Percentiles rank a stretch among this genome's conserved stretches.
Evolutionary conservation across 768 basidiomycete genomes (phyloP).

Genomic region (Antrodiella citrinella): DNA sequence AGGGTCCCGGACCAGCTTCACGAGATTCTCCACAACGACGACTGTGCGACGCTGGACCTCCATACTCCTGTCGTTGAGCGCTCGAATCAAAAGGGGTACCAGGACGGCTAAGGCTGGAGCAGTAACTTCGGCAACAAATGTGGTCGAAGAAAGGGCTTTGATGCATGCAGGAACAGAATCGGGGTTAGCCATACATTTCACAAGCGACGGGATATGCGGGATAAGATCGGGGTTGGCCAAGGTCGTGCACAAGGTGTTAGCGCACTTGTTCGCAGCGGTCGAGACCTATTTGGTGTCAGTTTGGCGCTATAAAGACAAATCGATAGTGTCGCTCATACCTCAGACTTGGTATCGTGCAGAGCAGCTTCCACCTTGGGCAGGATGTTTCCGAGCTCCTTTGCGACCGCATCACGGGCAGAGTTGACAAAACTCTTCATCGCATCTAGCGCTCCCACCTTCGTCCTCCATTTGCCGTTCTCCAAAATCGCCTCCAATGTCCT

Average conservation of each 20-base stretch:
- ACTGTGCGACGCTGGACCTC: conserved; percentile 93
- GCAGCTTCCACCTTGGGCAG: conserved; percentile 82
- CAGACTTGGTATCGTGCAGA: conserved; percentile 96
- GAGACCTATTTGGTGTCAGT: no score
- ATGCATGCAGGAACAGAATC: conserved; percentile 85
- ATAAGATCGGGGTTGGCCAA: conserved; percentile 90
- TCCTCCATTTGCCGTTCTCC: conserved; percentile 86
- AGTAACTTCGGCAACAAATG: conserved; percentile 95
- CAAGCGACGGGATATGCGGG: conserved; percentile 82
- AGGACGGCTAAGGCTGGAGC: conserved; percentile 95
- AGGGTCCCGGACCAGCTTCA: conserved; percentile 92
- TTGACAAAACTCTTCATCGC: conserved; percentile 70
- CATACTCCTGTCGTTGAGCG: conserved; percentile 92
- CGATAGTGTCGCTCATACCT: conserved; percentile 43
- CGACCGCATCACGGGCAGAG: conserved; percentile 65
- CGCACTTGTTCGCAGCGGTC: conserved; percentile 79
- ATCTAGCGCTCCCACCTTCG: conserved; percentile 90
- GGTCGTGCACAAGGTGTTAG: conserved; percentile 80
- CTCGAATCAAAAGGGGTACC: conserved; percentile 84
- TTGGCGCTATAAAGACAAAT: conserved; percentile 2
- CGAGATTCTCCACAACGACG: conserved; percentile 91
- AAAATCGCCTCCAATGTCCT: conserved; percentile 64
- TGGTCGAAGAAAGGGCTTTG: conserved; percentile 90
- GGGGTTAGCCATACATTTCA: conserved; percentile 92
- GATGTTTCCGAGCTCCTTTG: conserved; percentile 71